Evolutionary conservation across 2,329 filamentous ascomycete species (phyloP).

Genomic region (Fusarium dlaminii): DNA sequence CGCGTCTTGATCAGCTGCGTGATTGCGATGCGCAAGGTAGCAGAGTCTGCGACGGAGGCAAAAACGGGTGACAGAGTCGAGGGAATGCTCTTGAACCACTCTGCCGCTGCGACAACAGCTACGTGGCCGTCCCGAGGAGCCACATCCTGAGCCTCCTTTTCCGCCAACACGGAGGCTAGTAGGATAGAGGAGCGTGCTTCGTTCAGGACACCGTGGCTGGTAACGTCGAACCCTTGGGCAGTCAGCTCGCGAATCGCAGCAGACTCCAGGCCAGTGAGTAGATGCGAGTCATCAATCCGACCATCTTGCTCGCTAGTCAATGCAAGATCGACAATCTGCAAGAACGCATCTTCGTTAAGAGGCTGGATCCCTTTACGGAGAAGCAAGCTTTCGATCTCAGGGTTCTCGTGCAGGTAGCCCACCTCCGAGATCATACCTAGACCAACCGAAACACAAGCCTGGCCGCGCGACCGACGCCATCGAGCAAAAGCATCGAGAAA

Average conservation of each 20-base stretch:
- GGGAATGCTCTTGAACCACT: neutral
- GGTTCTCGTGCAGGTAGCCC: neutral
- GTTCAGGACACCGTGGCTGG: neutral
- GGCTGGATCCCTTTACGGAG: neutral
- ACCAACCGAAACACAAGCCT: neutral
- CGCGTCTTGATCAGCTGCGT: neutral
- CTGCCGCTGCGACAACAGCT: neutral
- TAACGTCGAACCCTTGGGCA: neutral
- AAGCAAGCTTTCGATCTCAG: neutral
- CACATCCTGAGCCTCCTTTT: neutral
- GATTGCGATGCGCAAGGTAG: neutral
- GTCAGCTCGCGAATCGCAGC: neutral
- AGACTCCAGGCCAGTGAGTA: neutral
- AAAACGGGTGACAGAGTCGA: neutral
- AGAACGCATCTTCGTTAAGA: neutral
- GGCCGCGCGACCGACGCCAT: neutral
- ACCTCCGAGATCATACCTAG: neutral
- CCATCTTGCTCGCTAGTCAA: neutral
- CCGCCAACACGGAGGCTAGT: neutral
- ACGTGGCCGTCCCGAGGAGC: fast-evolving
- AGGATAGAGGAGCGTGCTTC: neutral
- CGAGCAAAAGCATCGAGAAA: neutral
- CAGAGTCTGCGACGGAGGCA: neutral
- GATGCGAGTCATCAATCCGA: neutral
- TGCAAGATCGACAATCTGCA: neutral